Conservation (phyloP, 495 filamentous ascomycete species). For the Podospora appendiculata region DNA sequence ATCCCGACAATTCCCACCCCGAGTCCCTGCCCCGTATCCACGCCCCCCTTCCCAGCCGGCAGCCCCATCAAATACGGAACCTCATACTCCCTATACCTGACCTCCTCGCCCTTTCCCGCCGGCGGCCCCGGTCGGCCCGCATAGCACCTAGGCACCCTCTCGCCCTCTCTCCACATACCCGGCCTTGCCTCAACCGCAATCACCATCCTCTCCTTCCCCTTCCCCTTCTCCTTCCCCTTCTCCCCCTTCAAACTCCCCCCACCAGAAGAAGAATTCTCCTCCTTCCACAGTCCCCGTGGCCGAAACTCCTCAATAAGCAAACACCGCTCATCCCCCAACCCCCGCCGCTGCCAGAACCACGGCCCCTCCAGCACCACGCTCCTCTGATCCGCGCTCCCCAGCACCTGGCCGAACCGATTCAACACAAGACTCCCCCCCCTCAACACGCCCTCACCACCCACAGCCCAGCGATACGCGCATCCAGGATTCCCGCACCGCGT, state of each 20-base stretch:
- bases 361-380: conserved; percentile 11
- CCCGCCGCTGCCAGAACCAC: conserved; percentile 20
- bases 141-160: conserved; percentile 9
- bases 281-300: neutral
- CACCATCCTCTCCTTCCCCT: neutral
- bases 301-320: conserved; percentile 9
- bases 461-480: neutral
- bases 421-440: conserved; percentile 11
- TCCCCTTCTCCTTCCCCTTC: neutral
- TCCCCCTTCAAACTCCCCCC: neutral
- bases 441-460: conserved; percentile 1
- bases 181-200: neutral
- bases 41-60: no score
- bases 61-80: neutral
- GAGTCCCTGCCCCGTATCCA: no score
- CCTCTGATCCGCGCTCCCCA: conserved; percentile 23
- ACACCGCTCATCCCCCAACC: conserved; percentile 12
- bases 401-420: conserved; percentile 20
- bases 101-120: neutral
- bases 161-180: conserved; percentile 13
- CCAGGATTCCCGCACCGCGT: conserved; percentile 7
- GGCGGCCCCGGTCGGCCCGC: conserved; percentile 9
- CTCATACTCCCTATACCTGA: neutral
- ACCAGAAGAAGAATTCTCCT: no score
- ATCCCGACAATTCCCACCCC: no score